Percentiles rank a stretch among this genome's conserved stretches.
phyloP scores from a whole-genome alignment of 495 filamentous ascomycete species.

The Talaromyces borbonicus region DNA sequence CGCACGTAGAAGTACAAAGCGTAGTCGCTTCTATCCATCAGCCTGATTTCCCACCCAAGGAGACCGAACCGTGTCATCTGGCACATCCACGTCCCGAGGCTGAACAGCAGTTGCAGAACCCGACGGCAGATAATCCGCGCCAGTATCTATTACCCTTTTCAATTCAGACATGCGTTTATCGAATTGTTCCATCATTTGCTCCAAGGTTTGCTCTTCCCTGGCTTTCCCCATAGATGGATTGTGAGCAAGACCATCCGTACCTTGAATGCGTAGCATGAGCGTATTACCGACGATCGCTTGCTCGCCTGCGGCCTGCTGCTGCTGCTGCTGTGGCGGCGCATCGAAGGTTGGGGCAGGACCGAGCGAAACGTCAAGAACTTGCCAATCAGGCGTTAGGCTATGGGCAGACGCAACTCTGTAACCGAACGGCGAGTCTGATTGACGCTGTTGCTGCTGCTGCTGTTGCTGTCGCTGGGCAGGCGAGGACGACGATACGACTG shows the following conservation, averaged over 20 bases:
- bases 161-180: slow-evolving; percentile 51
- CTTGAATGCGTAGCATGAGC: slow-evolving; percentile 61
- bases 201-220: slow-evolving; percentile 26
- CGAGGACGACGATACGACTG: slow-evolving; percentile 17
- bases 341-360: slow-evolving; percentile 50
- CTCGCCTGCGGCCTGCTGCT: slow-evolving; percentile 13
- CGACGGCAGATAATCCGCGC: slow-evolving; percentile 4
- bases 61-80: no score
- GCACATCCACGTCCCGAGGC: background rate
- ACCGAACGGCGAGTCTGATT: slow-evolving; percentile 13
- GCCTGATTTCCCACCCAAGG: no score
- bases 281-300: slow-evolving; percentile 10
- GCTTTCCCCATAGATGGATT: slow-evolving; percentile 20
- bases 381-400: slow-evolving; percentile 44
- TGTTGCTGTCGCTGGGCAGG: slow-evolving; percentile 19
- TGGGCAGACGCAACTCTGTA: slow-evolving; percentile 38
- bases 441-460: slow-evolving; percentile 28
- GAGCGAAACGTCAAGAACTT: slow-evolving; percentile 40
- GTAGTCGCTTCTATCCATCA: no score
- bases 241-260: slow-evolving; percentile 29
- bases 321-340: slow-evolving; percentile 23
- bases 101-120: background rate
- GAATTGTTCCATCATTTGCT: slow-evolving; percentile 56
- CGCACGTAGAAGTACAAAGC: no score
- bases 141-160: slow-evolving; percentile 33